Conservation (phyloP, 2,329 filamentous ascomycete species). For the Claviceps humidiphila region DNA sequence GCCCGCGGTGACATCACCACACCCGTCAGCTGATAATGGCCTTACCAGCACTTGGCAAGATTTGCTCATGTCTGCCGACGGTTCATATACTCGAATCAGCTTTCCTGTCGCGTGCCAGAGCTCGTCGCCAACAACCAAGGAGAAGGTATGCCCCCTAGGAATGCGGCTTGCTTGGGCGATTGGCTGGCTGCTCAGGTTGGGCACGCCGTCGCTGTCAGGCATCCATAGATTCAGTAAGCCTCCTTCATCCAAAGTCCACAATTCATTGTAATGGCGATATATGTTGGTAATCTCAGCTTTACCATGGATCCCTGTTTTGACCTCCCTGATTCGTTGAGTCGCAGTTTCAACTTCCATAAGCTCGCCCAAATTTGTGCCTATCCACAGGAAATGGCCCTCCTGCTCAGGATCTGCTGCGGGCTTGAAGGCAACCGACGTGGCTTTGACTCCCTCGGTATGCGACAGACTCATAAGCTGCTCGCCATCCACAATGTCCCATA, state of each 20-base stretch:
- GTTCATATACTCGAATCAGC: conserved; percentile 72
- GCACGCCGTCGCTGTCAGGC: conserved; percentile 56
- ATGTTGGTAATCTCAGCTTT: conserved; percentile 73
- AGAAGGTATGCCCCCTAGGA: conserved; percentile 73
- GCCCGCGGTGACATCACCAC: conserved; percentile 79
- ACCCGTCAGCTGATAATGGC: conserved; percentile 56
- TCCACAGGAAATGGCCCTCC: conserved; percentile 74
- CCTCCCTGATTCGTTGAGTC: conserved; percentile 55
- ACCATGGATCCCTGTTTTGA: conserved; percentile 59
- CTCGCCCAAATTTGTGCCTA: conserved; percentile 80
- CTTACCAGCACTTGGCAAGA: conserved; percentile 65
- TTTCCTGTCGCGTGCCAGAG: conserved; percentile 84
- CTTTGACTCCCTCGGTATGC: conserved; percentile 75
- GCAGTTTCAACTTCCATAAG: conserved; percentile 77
- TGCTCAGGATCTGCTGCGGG: conserved; percentile 63
- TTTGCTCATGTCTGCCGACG: conserved; percentile 51
- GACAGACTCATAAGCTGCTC: conserved; percentile 68
- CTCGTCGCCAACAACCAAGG: conserved; percentile 70
- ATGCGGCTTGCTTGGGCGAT: conserved; percentile 58
- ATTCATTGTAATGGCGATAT: conserved; percentile 70
- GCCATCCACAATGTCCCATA: conserved; percentile 76
- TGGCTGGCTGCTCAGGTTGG: conserved; percentile 61
- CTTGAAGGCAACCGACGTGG: conserved; percentile 74
- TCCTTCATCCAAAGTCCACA: conserved; percentile 89
- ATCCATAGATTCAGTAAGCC: conserved; percentile 82